phyloP scores from a whole-genome alignment of 2,329 filamentous ascomycete species.

The Penicillium sp. region DNA sequence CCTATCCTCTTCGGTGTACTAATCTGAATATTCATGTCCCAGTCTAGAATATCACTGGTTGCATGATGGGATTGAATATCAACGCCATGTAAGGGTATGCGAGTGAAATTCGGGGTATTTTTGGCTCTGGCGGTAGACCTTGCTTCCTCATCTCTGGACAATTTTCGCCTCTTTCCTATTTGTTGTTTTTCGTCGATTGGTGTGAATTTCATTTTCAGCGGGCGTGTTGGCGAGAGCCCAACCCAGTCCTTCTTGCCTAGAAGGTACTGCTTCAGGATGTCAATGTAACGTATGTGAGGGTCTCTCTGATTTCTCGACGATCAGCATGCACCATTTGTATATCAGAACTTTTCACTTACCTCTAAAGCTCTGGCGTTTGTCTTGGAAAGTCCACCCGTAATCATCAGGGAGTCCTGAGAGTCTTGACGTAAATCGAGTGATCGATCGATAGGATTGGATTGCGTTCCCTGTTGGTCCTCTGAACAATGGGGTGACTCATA shows the following conservation, averaged over 20 bases:
- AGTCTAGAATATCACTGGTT: neutral
- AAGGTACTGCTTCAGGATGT: slow-evolving; percentile 28
- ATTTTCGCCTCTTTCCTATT: slow-evolving; percentile 33
- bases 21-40: slow-evolving; percentile 1
- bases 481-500: neutral
- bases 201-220: slow-evolving; percentile 30
- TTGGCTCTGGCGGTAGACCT: slow-evolving; percentile 19
- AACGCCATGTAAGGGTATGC: neutral
- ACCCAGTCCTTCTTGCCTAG: slow-evolving; percentile 37
- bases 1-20: neutral
- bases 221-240: slow-evolving; percentile 29
- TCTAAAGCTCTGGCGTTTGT: neutral
- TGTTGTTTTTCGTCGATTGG: slow-evolving; percentile 25
- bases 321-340: neutral
- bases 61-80: neutral
- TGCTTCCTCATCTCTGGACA: slow-evolving; percentile 28
- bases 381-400: neutral
- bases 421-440: neutral
- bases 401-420: neutral
- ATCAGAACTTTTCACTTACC: neutral
- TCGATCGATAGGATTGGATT: neutral
- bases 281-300: slow-evolving; percentile 17
- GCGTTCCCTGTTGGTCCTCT: neutral
- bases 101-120: neutral
- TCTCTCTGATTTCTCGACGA: neutral